phyloP scores from a whole-genome alignment of 2,329 filamentous ascomycete species.

The Hirsutella rhossiliensis region DNA sequence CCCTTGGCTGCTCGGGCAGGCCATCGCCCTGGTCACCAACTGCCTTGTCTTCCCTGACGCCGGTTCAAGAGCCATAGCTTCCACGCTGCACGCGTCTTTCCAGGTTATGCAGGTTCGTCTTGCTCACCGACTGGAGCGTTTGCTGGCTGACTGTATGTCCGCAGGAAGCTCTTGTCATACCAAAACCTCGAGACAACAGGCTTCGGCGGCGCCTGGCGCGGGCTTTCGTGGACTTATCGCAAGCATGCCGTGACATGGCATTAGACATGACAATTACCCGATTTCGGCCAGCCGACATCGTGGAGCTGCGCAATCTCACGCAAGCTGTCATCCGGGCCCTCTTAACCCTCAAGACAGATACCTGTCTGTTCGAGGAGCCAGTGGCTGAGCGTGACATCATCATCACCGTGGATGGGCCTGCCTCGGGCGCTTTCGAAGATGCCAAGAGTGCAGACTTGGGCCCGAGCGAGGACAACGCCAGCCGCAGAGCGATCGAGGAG shows the following conservation, averaged over 20 bases:
- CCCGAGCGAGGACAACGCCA: conserved; percentile 6
- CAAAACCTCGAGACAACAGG: conserved; percentile 15
- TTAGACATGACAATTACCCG: conserved; percentile 44
- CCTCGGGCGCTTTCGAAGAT: neutral
- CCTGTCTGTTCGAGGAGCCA: conserved; percentile 27
- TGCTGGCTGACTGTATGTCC: conserved; percentile 1
- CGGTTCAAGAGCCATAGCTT: conserved; percentile 39
- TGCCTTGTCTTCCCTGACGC: conserved; percentile 38
- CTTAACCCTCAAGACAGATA: conserved; percentile 37
- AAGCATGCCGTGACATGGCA: conserved; percentile 41
- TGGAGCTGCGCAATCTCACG: conserved; percentile 38
- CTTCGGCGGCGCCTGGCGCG: conserved; percentile 32
- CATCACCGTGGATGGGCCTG: conserved; percentile 5
- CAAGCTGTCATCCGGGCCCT: conserved; percentile 42
- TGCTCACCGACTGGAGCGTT: too few relatives aligned
- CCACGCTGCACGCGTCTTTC: conserved; percentile 33
- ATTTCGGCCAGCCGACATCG: conserved; percentile 37
- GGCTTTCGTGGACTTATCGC: conserved; percentile 42
- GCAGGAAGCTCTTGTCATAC: conserved; percentile 19
- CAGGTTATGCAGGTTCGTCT: conserved; percentile 29
- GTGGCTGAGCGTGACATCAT: conserved; percentile 6
- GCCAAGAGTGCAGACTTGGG: conserved; percentile 4
- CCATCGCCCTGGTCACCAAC: conserved; percentile 36
- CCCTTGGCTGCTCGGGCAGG: conserved; percentile 44
- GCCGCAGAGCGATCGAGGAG: conserved; percentile 11